These are phyloP conservation scores for Pelargonium citronellum DNA, from an alignment of 441 rosid genomes.

Conservation along the genomic window DNA sequence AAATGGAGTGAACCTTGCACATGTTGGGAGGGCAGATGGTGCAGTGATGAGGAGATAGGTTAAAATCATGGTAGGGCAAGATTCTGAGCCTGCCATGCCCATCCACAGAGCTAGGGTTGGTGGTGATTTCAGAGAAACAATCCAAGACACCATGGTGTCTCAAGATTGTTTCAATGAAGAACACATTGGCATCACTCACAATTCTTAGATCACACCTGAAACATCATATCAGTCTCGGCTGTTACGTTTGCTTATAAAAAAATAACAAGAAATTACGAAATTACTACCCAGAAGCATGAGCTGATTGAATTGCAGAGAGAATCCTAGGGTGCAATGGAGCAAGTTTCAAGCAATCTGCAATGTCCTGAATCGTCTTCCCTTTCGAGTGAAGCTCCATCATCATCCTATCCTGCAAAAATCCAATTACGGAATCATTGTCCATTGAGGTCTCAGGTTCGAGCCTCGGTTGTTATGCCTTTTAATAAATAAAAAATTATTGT, in stretches of 20 bases:
- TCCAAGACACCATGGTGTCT: constrained; percentile 52
- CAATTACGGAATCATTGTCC: neutral
- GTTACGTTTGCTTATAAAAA: too few species aligned
- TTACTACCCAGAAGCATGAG: constrained; percentile 48
- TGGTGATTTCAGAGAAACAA: constrained; percentile 59
- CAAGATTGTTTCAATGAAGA: constrained; percentile 73
- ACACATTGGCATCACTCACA: constrained; percentile 73
- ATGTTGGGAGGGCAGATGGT: constrained; percentile 57
- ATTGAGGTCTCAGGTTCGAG: too few species aligned
- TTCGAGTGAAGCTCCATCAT: constrained; percentile 71
- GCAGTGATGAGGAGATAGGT: constrained; percentile 52
- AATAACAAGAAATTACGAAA: neutral
- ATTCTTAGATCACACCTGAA: constrained; percentile 74
- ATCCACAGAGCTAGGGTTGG: constrained; percentile 51
- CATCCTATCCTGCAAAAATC: constrained; percentile 62
- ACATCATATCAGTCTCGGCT: too few species aligned
- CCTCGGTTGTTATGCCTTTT: too few species aligned
- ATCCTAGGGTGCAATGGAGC: constrained; percentile 45
- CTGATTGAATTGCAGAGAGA: constrained; percentile 49
- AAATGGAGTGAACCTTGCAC: constrained; percentile 55
- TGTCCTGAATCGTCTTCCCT: constrained; percentile 56
- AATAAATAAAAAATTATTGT: too few species aligned
- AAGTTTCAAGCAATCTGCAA: constrained; percentile 48
- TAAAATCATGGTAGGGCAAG: constrained; percentile 46
- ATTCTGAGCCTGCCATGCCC: constrained; percentile 52